Percentiles rank a stretch among this genome's conserved stretches.
Evolutionary conservation across 1,284 basidiomycete species (phyloP).

Genomic region (Cystobasidium slooffiae): DNA sequence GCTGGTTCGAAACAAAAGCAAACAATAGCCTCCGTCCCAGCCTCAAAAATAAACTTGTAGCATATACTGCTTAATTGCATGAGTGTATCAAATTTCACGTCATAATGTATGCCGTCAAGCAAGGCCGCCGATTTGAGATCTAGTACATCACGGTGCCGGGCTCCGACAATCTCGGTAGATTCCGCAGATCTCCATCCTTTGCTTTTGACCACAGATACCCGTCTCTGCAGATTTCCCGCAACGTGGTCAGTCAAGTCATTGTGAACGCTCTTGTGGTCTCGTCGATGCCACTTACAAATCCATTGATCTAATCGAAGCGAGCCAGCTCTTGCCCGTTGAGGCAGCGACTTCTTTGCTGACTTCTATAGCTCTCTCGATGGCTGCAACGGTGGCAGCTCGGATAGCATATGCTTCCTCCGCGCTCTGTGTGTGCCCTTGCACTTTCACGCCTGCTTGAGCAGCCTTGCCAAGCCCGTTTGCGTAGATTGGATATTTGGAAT

Average conservation of each 20-base stretch:
- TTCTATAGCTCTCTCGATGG: conserved; percentile 70
- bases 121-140: not conserved
- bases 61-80: not conserved
- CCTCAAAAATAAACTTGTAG: not conserved
- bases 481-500: conserved; percentile 58
- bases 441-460: conserved; percentile 50
- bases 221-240: conserved; percentile 2
- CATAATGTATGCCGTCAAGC: not conserved
- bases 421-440: conserved; percentile 68
- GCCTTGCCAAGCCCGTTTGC: conserved; percentile 52
- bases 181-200: conserved; percentile 33
- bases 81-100: not conserved
- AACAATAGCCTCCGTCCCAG: not conserved
- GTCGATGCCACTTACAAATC: conserved; percentile 18
- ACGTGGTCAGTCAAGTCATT: no score
- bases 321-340: conserved; percentile 52
- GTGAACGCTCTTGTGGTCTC: not conserved
- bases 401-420: conserved; percentile 69
- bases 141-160: conserved; percentile 40
- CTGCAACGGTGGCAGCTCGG: conserved; percentile 75
- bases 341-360: conserved; percentile 60
- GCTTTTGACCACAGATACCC: conserved; percentile 42
- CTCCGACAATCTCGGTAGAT: conserved; percentile 39
- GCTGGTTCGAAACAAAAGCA: conserved; percentile 2
- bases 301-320: conserved; percentile 35